These are phyloP conservation scores for Camellia granthamiana DNA, from an alignment of 148 eudicot genomes.

Conservation along the genomic window DNA sequence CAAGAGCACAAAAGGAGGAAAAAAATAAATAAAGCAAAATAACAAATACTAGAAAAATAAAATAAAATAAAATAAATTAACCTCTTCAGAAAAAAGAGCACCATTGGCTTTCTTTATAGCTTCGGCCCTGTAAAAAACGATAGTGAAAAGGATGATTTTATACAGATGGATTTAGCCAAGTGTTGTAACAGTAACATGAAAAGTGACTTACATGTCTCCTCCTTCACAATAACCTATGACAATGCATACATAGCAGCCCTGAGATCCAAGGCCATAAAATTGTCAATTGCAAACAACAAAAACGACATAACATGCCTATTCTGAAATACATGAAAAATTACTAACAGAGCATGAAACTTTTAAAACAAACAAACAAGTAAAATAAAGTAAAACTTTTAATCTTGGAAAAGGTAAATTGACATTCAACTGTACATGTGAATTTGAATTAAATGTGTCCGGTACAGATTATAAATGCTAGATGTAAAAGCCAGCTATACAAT, in stretches of 20 bases:
- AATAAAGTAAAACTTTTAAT: neutral
- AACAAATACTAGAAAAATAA: neutral
- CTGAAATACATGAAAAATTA: neutral
- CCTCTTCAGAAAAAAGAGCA: slow-evolving; percentile 84
- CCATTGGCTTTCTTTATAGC: slow-evolving; percentile 81
- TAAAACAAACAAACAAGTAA: neutral
- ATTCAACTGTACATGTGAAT: neutral
- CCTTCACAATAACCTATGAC: slow-evolving; percentile 96
- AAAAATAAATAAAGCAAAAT: neutral
- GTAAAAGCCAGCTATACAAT: too few relatives aligned
- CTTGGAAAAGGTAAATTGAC: neutral
- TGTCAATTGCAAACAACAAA: neutral
- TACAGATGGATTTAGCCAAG: slow-evolving; percentile 5
- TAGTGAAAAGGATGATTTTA: neutral
- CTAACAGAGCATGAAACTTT: neutral
- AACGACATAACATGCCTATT: neutral
- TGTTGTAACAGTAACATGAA: neutral
- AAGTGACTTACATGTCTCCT: slow-evolving; percentile 90
- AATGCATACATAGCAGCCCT: slow-evolving; percentile 99
- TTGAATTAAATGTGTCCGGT: neutral
- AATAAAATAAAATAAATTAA: slow-evolving; percentile 21
- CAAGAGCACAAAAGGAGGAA: neutral
- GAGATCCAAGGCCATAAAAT: slow-evolving; percentile 27
- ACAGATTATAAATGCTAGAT: too few relatives aligned
- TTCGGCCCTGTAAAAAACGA: slow-evolving; percentile 62